A percentile compares a stretch with the other conserved stretches of the same genome.
These are phyloP conservation scores for Tylopilus balloui DNA, from an alignment of 768 basidiomycete genomes.

Conservation along the genomic window DNA sequence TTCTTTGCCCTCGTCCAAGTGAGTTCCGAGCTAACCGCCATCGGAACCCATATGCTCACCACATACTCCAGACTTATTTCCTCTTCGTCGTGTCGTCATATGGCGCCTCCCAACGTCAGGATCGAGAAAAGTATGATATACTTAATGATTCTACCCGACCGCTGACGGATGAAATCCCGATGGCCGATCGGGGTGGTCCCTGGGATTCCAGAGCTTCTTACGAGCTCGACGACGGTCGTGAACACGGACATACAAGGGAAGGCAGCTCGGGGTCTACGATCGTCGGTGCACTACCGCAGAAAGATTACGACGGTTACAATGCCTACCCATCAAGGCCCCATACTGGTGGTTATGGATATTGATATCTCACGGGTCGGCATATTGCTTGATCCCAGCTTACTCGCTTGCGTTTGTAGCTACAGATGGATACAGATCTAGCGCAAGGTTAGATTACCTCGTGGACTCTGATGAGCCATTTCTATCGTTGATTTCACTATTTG, in stretches of 20 bases:
- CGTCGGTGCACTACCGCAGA: conserved; percentile 44
- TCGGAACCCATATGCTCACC: conserved; percentile 1
- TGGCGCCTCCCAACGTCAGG: conserved; percentile 65
- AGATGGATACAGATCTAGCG: conserved; percentile 2
- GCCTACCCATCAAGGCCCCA: conserved; percentile 33
- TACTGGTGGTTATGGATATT: conserved; percentile 42
- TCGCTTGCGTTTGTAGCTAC: not conserved
- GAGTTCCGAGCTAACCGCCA: conserved; percentile 22
- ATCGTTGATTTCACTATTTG: not conserved
- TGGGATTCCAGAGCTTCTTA: conserved; percentile 62
- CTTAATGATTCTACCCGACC: conserved; percentile 57
- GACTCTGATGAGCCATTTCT: conserved; percentile 9
- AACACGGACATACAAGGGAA: conserved; percentile 48
- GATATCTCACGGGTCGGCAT: conserved; percentile 1
- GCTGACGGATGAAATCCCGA: conserved; percentile 55
- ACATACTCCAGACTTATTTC: conserved; percentile 43
- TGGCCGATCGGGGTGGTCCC: conserved; percentile 61
- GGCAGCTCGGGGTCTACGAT: conserved; percentile 60
- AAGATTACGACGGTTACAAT: conserved; percentile 31
- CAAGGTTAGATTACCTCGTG: not conserved
- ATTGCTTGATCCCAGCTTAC: not conserved
- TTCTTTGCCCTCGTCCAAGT: conserved; percentile 76
- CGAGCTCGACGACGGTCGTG: conserved; percentile 33
- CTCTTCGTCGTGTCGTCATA: conserved; percentile 56
- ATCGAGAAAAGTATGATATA: conserved; percentile 76